Percentiles rank a stretch among this genome's conserved stretches.
Evolutionary conservation across 1,139 yeast species (phyloP).

Genomic region (Taphrina betulina): DNA sequence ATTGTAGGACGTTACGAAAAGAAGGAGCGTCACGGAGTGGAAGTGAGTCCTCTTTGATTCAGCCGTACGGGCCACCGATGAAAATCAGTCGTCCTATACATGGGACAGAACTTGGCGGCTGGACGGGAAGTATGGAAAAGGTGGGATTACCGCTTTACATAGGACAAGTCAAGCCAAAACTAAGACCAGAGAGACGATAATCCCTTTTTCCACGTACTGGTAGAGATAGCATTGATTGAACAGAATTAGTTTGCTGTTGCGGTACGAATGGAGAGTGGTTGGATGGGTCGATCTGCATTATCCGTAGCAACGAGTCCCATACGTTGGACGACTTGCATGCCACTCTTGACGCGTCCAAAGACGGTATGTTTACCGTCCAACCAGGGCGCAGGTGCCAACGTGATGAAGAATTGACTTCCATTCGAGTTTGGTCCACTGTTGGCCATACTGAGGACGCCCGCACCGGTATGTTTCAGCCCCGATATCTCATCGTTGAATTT

Average conservation of each 20-base stretch:
- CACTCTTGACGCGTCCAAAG: slow-evolving; percentile 63
- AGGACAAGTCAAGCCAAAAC: no score
- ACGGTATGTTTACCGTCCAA: slow-evolving; percentile 53
- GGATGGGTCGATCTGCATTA: slow-evolving; percentile 48
- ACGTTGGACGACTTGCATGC: slow-evolving; percentile 53
- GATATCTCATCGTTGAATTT: slow-evolving; percentile 51
- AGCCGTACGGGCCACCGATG: not conserved
- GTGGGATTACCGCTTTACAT: no score
- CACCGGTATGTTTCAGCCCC: slow-evolving; percentile 53
- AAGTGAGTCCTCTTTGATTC: not conserved
- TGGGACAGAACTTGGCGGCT: not conserved
- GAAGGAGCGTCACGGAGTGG: no score
- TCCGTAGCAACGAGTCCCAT: slow-evolving; percentile 55
- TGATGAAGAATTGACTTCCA: slow-evolving; percentile 54
- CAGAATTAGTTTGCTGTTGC: slow-evolving; percentile 22
- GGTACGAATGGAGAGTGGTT: slow-evolving; percentile 33
- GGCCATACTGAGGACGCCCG: slow-evolving; percentile 58
- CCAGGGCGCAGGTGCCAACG: slow-evolving; percentile 51
- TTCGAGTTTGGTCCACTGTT: slow-evolving; percentile 46
- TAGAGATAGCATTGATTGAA: no score
- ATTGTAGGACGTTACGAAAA: not conserved
- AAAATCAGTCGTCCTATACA: not conserved
- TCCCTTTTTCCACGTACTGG: no score
- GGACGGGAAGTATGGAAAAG: no score
- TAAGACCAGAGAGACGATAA: no score